A percentile compares a stretch with the other conserved stretches of the same genome.
These are phyloP conservation scores for Eucalyptus victrix DNA, from an alignment of 345 rosid genomes.

Conservation along the genomic window DNA sequence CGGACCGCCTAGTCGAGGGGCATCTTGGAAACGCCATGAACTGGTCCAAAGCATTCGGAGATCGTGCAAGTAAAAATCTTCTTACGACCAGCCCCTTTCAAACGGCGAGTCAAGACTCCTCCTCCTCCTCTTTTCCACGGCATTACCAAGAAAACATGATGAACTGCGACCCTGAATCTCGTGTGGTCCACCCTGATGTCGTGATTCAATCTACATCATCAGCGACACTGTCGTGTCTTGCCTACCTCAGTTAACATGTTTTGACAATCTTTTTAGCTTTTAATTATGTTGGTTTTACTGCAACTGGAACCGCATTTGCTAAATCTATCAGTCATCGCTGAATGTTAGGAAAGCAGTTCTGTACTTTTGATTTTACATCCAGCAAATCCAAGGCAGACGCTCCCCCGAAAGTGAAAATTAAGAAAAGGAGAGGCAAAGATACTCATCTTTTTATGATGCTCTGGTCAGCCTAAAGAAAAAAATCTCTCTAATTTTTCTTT, in stretches of 20 bases:
- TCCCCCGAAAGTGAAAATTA: slow-evolving; percentile 7
- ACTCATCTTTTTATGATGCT: not conserved
- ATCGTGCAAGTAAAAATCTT: not conserved
- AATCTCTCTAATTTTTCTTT: not conserved
- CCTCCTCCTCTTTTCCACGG: not conserved
- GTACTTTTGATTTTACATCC: slow-evolving; percentile 1
- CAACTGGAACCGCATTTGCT: not conserved
- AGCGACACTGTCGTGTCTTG: not conserved
- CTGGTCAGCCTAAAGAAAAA: not conserved
- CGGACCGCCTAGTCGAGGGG: slow-evolving; percentile 41
- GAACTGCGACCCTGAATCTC: not conserved
- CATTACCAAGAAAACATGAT: not conserved
- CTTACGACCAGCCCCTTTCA: not conserved
- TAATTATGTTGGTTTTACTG: not conserved
- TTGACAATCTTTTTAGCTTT: not conserved
- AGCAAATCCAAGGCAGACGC: not conserved
- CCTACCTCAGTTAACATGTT: not conserved
- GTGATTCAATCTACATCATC: not conserved
- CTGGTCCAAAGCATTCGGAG: not conserved
- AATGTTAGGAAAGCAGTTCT: not conserved
- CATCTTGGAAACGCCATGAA: slow-evolving; percentile 2
- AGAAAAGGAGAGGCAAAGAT: not conserved
- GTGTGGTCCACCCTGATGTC: not conserved
- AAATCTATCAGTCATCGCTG: not conserved
- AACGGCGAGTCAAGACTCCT: not conserved